Evolutionary conservation across 2,329 filamentous ascomycete genomes (phyloP).

Genomic region (Fonsecaea erecta): DNA sequence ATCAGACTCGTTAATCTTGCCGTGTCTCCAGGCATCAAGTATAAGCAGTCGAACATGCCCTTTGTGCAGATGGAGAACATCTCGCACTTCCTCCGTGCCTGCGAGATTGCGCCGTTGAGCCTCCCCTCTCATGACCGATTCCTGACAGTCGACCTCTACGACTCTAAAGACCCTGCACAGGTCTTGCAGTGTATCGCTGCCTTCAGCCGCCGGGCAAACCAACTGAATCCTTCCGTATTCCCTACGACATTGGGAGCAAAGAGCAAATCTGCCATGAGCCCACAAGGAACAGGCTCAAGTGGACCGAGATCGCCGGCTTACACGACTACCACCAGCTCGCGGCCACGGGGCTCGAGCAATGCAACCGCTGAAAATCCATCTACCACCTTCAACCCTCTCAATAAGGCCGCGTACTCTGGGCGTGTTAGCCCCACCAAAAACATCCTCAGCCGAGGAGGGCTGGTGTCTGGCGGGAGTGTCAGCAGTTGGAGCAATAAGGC

Average conservation of each 20-base stretch:
- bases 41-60: conserved; percentile 91
- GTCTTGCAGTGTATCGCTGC: conserved; percentile 90
- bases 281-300: conserved; percentile 68
- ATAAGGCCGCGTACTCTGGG: conserved; percentile 52
- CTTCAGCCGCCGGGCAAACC: conserved; percentile 85
- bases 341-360: conserved; percentile 56
- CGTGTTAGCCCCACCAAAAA: conserved; percentile 66
- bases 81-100: conserved; percentile 88
- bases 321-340: conserved; percentile 55
- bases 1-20: conserved; percentile 79
- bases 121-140: conserved; percentile 94
- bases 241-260: conserved; percentile 76
- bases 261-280: conserved; percentile 65
- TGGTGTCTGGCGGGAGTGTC: conserved; percentile 58
- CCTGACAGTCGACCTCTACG: conserved; percentile 94
- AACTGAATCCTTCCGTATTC: conserved; percentile 73
- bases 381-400: conserved; percentile 51
- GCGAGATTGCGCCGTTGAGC: conserved; percentile 80
- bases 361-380: conserved; percentile 55
- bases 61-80: conserved; percentile 99
- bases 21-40: conserved; percentile 79
- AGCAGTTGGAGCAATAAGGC: conserved; percentile 89
- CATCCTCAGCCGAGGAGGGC: conserved; percentile 34
- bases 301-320: conserved; percentile 48
- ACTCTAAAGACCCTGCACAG: conserved; percentile 93